Evolutionary conservation across 2,329 filamentous ascomycete genomes (phyloP), one percentile per base, ranked within the genome.

Genomic region (Arthroderma sp.): DNA sequence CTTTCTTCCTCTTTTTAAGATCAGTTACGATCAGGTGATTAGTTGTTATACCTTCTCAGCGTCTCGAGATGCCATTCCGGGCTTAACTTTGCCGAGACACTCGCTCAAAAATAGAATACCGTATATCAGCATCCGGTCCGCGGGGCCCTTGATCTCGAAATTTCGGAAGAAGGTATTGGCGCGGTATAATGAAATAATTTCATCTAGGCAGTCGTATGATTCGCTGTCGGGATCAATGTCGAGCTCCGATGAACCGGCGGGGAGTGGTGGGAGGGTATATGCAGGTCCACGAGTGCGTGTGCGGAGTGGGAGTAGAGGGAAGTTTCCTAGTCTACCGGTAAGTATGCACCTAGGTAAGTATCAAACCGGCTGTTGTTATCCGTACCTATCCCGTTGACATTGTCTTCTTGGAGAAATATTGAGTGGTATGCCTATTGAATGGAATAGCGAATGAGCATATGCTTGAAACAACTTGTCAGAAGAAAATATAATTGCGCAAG

Each of bases 91-190:
- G 57, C 74, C 72, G 61, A 98, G 70, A 57, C 86, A 88, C 66
- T 96, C 88, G 67, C 82, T 89, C 58, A 96, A 76, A 67, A 89
- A 96, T 61, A 94, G 75, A 63, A 95, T 98, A 51, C 89, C 89
- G 69, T 98, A 98, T 59, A 96, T 88, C 54, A 98, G 75, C 59
- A 96, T 79, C 36, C 91, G 78, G 68, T 98, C 91, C 47, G 91
- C 89, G 28, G 86, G 84, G 9, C 91, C 91, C 68, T 94, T 89
- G 71, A 96, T 94, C 73, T 96, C 91, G 59, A 98, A 98, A 75
- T 96, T 98, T 59, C 91, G 84, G 75, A 96, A 98, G 68, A 98
- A 89, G 49, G 89, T 95, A 72, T 98, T 96, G 58, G 91, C 89
- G 53, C 91, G 86, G 75, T 96, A 98, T 41, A 96, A 77, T 8